Conservation (phyloP, 2,329 filamentous ascomycete genomes). For the Fusarium chlamydosporum region DNA sequence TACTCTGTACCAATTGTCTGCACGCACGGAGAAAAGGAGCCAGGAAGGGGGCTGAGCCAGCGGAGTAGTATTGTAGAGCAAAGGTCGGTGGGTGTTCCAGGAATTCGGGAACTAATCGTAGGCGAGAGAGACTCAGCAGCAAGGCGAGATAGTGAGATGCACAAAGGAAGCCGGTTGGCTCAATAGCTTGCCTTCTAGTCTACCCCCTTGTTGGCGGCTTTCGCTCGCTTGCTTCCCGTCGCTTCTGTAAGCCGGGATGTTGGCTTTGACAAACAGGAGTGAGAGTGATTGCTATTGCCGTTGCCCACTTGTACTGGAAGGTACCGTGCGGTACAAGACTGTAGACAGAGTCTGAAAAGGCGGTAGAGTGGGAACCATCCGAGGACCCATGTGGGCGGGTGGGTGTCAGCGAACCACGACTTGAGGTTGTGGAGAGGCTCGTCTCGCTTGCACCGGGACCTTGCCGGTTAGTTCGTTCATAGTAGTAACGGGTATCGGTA, state of each 20-base stretch:
- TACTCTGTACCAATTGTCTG: slow-evolving; percentile 27
- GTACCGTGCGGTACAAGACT: slow-evolving; percentile 21
- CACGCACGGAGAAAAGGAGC: slow-evolving; percentile 21
- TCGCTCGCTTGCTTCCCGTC: slow-evolving; percentile 51
- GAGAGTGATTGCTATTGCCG: slow-evolving; percentile 35
- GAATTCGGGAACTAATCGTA: slow-evolving; percentile 50
- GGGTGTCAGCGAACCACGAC: slow-evolving; percentile 29
- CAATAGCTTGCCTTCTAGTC: slow-evolving; percentile 26
- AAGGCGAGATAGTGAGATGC: slow-evolving; percentile 50
- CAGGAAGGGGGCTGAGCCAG: slow-evolving; percentile 24
- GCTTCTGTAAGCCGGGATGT: slow-evolving; percentile 47
- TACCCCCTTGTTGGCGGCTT: slow-evolving; percentile 42
- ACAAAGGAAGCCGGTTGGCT: slow-evolving; percentile 42
- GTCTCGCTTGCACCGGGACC: slow-evolving; percentile 37
- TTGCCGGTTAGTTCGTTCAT: slow-evolving; percentile 24
- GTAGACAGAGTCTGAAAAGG: slow-evolving; percentile 18
- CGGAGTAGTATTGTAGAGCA: slow-evolving; percentile 21
- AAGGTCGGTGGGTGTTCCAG: slow-evolving; percentile 42
- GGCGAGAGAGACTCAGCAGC: slow-evolving; percentile 41
- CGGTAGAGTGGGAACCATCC: slow-evolving; percentile 32
- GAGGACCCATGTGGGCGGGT: slow-evolving; percentile 26
- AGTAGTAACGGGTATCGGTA: slow-evolving; percentile 6
- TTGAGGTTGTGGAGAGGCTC: slow-evolving; percentile 38
- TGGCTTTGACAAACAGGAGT: slow-evolving; percentile 25
- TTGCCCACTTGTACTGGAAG: slow-evolving; percentile 25